phyloP scores from a whole-genome alignment of 768 basidiomycete genomes.

The Russula dissimulans region DNA sequence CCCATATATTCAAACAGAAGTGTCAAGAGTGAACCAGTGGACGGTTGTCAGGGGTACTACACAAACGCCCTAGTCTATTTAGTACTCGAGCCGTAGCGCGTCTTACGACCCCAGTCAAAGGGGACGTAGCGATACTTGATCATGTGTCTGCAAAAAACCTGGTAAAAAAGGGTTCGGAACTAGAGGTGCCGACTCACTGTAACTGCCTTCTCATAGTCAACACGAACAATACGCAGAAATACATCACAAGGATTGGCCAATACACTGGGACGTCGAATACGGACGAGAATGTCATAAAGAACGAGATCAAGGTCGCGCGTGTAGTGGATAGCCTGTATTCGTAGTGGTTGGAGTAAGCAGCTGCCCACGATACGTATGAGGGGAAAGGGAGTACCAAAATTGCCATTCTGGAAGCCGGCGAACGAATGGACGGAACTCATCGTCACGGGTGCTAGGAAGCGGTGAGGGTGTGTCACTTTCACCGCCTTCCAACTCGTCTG shows the following conservation, averaged over 20 bases:
- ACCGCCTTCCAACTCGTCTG: conserved; percentile 91
- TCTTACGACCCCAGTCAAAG: conserved; percentile 91
- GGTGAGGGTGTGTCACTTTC: conserved; percentile 38
- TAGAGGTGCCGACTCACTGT: conserved; percentile 49
- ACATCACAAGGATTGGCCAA: conserved; percentile 97
- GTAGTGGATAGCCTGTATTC: conserved; percentile 76
- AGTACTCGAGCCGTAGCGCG: conserved; percentile 58
- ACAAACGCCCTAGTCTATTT: conserved; percentile 30
- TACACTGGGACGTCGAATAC: conserved; percentile 95
- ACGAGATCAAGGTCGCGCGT: conserved; percentile 73
- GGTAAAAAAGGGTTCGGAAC: not conserved
- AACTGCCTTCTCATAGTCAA: conserved; percentile 96
- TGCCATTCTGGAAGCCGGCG: conserved; percentile 93
- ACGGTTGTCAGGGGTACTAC: not conserved
- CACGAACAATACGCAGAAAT: conserved; percentile 92
- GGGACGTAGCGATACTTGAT: conserved; percentile 97
- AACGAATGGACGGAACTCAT: conserved; percentile 97
- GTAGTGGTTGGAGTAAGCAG: not conserved
- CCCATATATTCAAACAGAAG: not conserved
- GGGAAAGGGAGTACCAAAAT: conserved; percentile 57
- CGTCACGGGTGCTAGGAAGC: conserved; percentile 67
- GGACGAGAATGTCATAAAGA: conserved; percentile 73
- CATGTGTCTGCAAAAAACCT: conserved; percentile 71
- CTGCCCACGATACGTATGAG: not conserved
- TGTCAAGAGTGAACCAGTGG: not conserved